Evolutionary conservation across 1,139 yeast genomes (phyloP).

Genomic region (Hansenula lynferdii): DNA sequence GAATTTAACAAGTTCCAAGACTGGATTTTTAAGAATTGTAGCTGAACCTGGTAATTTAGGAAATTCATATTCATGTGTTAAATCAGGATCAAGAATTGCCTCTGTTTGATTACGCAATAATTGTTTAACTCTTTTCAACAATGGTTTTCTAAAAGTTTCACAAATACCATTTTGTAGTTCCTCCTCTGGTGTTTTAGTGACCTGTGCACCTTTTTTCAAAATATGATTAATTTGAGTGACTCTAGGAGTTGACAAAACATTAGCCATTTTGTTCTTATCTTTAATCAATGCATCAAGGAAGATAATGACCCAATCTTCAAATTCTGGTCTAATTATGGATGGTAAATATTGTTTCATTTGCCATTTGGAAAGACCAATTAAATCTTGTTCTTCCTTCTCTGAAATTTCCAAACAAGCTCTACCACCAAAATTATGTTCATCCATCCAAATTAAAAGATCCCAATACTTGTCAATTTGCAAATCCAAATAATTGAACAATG

Average conservation of each 20-base stretch:
- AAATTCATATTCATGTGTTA: constrained; percentile 60
- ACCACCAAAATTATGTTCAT: constrained; percentile 84
- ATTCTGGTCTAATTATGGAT: constrained; percentile 67
- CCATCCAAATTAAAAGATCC: constrained; percentile 96
- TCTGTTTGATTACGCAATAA: constrained; percentile 68
- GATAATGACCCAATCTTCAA: constrained; percentile 81
- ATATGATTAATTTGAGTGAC: constrained; percentile 61
- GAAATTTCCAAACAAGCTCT: constrained; percentile 61
- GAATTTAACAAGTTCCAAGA: constrained; percentile 73
- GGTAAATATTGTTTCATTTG: constrained; percentile 77
- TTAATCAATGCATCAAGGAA: constrained; percentile 69
- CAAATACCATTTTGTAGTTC: constrained; percentile 38
- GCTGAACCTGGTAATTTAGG: constrained; percentile 74
- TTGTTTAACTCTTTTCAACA: constrained; percentile 61
- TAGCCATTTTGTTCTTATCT: constrained; percentile 37
- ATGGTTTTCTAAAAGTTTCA: constrained; percentile 50
- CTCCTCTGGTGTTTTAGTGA: constrained; percentile 27
- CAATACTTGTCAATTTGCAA: constrained; percentile 73
- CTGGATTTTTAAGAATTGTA: constrained; percentile 58
- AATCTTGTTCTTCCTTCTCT: constrained; percentile 50
- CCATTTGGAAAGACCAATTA: constrained; percentile 71
- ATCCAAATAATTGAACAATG: constrained; percentile 79
- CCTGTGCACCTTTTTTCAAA: constrained; percentile 36
- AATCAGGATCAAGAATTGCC: constrained; percentile 62
- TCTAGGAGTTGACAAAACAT: constrained; percentile 49